Percentiles rank a stretch among this genome's conserved stretches.
Conservation (phyloP, 768 basidiomycete genomes). For the Tubosaeta brunneosetosa region DNA sequence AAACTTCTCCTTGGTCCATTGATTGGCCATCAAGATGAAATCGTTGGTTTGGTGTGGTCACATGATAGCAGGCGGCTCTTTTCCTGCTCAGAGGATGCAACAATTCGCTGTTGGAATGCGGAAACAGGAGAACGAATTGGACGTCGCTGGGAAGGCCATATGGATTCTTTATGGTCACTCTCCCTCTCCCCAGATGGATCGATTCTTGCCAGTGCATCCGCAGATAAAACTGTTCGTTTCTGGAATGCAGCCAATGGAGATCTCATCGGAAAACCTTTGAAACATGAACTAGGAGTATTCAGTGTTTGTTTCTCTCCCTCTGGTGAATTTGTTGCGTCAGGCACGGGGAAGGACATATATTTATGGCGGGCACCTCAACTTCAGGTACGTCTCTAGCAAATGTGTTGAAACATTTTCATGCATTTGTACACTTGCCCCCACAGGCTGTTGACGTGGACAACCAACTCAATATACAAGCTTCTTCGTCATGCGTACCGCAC, state of each 20-base stretch:
- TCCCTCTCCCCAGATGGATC: not conserved
- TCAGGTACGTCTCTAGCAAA: not conserved
- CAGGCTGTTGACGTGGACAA: not conserved
- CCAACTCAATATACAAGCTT: too few relatives aligned
- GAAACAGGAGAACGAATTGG: not conserved
- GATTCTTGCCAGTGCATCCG: not conserved
- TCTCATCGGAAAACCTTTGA: not conserved
- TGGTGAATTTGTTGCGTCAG: not conserved
- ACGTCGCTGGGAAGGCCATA: not conserved
- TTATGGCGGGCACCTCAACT: not conserved
- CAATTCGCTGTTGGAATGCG: not conserved
- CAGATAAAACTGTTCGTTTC: not conserved
- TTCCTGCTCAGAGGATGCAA: not conserved
- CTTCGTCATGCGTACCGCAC: too few relatives aligned
- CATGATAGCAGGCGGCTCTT: conserved; percentile 3
- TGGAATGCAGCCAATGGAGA: conserved; percentile 1
- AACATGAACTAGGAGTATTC: not conserved
- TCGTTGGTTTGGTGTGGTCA: not conserved
- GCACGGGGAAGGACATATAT: not conserved
- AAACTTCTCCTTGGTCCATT: not conserved
- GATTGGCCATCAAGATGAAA: not conserved
- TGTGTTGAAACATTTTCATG: not conserved
- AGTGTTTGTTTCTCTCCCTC: not conserved
- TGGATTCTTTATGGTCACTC: not conserved
- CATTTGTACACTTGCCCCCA: not conserved